A percentile compares a stretch with the other conserved stretches of the same genome.
Evolutionary conservation across 257 asterid genomes (phyloP).

Genomic region (Solanum virginianum): DNA sequence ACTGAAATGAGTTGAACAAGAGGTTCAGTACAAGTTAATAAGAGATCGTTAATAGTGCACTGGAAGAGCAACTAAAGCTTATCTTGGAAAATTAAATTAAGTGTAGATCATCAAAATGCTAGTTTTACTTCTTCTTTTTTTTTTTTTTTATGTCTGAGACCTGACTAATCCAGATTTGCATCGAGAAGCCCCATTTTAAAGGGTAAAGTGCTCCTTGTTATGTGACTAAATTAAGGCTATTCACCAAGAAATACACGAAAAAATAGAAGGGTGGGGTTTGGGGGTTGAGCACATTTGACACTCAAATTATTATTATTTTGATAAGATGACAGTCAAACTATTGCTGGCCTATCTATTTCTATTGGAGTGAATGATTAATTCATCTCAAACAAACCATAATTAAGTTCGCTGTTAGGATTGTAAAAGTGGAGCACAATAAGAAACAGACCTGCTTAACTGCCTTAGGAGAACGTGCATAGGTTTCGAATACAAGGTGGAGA

Average conservation of each 20-base stretch:
- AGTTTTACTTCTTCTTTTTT: neutral
- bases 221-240: neutral
- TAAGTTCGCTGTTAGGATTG: neutral
- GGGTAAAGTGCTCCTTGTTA: neutral
- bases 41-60: neutral
- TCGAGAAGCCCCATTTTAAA: neutral
- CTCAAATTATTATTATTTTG: neutral
- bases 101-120: neutral
- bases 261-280: neutral
- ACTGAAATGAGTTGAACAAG: neutral
- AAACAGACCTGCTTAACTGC: conserved; percentile 78
- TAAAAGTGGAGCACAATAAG: conserved; percentile 3
- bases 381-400: neutral
- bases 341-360: neutral
- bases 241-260: too few species aligned
- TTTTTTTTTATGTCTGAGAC: neutral
- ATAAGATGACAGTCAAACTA: neutral
- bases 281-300: neutral
- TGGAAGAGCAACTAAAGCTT: neutral
- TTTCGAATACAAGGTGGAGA: conserved; percentile 68
- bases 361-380: neutral
- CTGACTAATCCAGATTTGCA: neutral
- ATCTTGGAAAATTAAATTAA: neutral
- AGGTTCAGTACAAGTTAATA: neutral
- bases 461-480: conserved; percentile 54